A percentile compares a stretch with the other conserved stretches of the same genome.
phyloP scores from a whole-genome alignment of 192 early-diverging fungal genomes.

The Coemansia sp. region DNA sequence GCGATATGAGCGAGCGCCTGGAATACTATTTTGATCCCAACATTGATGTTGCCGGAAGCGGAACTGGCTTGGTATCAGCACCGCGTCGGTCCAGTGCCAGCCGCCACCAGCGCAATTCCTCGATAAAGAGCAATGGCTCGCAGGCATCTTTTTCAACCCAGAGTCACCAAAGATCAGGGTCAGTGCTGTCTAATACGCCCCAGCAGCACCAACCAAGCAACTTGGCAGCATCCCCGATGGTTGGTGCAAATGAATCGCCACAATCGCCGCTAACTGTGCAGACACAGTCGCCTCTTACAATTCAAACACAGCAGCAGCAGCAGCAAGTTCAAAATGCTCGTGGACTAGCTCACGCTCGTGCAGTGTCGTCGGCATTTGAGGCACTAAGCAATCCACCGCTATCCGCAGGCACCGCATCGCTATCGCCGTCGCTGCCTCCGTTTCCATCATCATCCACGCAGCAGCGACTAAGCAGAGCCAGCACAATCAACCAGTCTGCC shows the following conservation, averaged over 20 bases:
- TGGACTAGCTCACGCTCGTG: slow-evolving; percentile 36
- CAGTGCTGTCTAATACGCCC: slow-evolving; percentile 20
- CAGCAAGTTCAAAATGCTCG: slow-evolving; percentile 13
- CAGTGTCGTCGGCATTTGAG: slow-evolving; percentile 48
- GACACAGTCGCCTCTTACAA: slow-evolving; percentile 19
- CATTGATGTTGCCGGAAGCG: slow-evolving; percentile 7
- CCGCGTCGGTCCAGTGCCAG: slow-evolving; percentile 25
- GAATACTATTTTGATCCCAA: slow-evolving; percentile 49
- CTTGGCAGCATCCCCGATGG: not conserved
- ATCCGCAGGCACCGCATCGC: slow-evolving; percentile 4
- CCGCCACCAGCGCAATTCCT: slow-evolving; percentile 37
- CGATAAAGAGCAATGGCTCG: slow-evolving; percentile 26
- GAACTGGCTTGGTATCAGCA: not conserved
- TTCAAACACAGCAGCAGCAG: not conserved
- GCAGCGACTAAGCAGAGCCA: slow-evolving; percentile 11
- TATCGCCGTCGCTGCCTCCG: slow-evolving; percentile 26
- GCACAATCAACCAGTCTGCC: slow-evolving; percentile 8
- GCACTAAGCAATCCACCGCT: slow-evolving; percentile 25
- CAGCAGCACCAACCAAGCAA: not conserved
- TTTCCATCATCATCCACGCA: not conserved
- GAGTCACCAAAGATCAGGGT: slow-evolving; percentile 25
- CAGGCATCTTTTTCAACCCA: slow-evolving; percentile 16
- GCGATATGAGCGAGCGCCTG: slow-evolving; percentile 45
- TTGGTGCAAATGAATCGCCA: not conserved
- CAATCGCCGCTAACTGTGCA: slow-evolving; percentile 20